Conservation (phyloP, 148 eudicot genomes). For the Rhododendron williamsianum region DNA sequence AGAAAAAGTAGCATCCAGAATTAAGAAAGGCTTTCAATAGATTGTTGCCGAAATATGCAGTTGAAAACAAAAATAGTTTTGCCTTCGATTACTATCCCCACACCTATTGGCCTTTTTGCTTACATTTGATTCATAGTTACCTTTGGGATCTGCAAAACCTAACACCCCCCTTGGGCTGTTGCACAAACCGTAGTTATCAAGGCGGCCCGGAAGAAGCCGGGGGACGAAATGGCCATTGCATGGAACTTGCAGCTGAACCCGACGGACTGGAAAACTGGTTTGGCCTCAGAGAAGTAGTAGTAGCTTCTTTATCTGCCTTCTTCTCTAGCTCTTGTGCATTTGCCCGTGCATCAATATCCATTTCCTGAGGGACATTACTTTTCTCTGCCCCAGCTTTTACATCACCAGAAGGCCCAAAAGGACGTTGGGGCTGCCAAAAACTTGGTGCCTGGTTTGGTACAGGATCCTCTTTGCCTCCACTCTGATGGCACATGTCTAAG, state of each 20-base stretch:
- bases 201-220: constrained; percentile 24
- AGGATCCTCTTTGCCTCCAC: constrained; percentile 29
- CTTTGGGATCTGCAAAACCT: constrained; percentile 29
- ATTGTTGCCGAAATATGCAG: background rate
- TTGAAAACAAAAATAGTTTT: background rate
- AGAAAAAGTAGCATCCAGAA: background rate
- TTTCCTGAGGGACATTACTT: constrained; percentile 30
- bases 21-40: background rate
- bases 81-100: background rate
- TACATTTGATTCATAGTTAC: constrained; percentile 28
- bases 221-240: constrained; percentile 26
- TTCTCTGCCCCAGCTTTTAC: constrained; percentile 27
- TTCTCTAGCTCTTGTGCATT: constrained; percentile 37
- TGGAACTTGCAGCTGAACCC: constrained; percentile 19
- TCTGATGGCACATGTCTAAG: constrained; percentile 25
- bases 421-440: constrained; percentile 45
- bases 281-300: constrained; percentile 24
- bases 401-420: constrained; percentile 25
- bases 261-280: constrained; percentile 32
- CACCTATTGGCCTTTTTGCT: constrained; percentile 13
- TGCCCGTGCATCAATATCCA: constrained; percentile 34
- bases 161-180: constrained; percentile 23
- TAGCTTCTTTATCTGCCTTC: constrained; percentile 25
- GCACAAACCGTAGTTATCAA: constrained; percentile 11
- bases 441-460: constrained; percentile 16